Conservation (phyloP, 2,329 filamentous ascomycete genomes). For the Byssothecium circinans region DNA sequence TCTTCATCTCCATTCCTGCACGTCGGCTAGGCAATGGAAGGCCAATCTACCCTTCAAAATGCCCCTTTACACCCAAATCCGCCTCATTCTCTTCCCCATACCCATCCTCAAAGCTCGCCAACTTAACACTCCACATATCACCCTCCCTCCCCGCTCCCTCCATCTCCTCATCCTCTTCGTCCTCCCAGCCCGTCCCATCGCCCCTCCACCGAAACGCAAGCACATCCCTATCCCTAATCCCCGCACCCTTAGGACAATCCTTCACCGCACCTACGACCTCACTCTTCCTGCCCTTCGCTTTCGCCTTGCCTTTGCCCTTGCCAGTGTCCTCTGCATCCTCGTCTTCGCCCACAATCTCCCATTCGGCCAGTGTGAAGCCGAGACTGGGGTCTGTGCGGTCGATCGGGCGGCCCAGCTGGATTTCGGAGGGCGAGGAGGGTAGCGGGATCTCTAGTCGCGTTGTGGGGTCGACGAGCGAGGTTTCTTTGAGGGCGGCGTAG, state of each 20-base stretch:
- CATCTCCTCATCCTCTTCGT: slow-evolving; percentile 18
- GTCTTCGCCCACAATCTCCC: slow-evolving; percentile 34
- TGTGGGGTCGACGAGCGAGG: slow-evolving; percentile 34
- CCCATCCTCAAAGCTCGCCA: slow-evolving; percentile 42
- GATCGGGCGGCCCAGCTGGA: slow-evolving; percentile 46
- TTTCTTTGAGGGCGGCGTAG: slow-evolving; percentile 45
- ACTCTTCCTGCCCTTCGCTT: slow-evolving; percentile 21
- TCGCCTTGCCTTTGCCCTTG: slow-evolving; percentile 47
- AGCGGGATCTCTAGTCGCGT: slow-evolving; percentile 40
- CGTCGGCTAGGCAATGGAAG: no score
- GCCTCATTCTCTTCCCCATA: slow-evolving; percentile 37
- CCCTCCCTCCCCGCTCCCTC: slow-evolving; percentile 8
- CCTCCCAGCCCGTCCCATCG: slow-evolving; percentile 24
- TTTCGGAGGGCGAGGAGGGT: slow-evolving; percentile 42
- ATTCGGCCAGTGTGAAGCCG: slow-evolving; percentile 45
- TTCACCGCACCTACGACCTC: slow-evolving; percentile 11
- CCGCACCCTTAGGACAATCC: slow-evolving; percentile 40
- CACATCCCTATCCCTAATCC: slow-evolving; percentile 38
- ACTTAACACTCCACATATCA: slow-evolving; percentile 38
- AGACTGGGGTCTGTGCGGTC: slow-evolving; percentile 45
- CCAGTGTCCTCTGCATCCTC: slow-evolving; percentile 19
- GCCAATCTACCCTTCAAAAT: slow-evolving; percentile 35
- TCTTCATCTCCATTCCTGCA: no score
- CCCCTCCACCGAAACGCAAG: slow-evolving; percentile 42
- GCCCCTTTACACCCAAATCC: slow-evolving; percentile 32